Evolutionary conservation across 2,329 filamentous ascomycete species (phyloP).

Genomic region (Talaromyces sp.): DNA sequence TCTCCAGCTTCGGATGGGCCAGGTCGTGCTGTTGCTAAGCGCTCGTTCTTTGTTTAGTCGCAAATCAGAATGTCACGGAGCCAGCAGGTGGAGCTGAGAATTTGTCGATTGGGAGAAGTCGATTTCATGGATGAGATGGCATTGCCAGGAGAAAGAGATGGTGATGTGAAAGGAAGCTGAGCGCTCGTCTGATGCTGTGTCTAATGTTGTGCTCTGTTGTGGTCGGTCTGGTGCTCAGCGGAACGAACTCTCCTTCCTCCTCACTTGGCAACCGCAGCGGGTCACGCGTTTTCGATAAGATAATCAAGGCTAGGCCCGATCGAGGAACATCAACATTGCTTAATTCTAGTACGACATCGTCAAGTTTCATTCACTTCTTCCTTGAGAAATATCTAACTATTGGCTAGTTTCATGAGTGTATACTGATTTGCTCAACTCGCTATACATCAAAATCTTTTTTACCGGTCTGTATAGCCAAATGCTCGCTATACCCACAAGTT

Average conservation of each 20-base stretch:
- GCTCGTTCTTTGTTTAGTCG: not conserved
- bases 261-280: slow-evolving; percentile 13
- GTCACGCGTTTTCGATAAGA: slow-evolving; percentile 13
- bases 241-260: slow-evolving; percentile 3
- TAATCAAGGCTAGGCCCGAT: slow-evolving; percentile 3
- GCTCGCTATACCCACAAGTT: not conserved
- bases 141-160: not conserved
- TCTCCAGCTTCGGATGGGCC: not conserved
- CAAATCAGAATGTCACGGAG: not conserved
- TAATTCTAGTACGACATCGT: not conserved
- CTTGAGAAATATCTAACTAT: too few relatives aligned
- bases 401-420: not conserved
- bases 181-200: not conserved
- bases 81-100: not conserved
- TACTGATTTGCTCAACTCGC: not conserved
- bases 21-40: slow-evolving; percentile 7
- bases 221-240: not conserved
- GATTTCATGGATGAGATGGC: not conserved
- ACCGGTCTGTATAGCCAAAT: not conserved
- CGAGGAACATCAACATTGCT: slow-evolving; percentile 2
- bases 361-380: not conserved
- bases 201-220: slow-evolving; percentile 1
- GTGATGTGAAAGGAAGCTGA: not conserved
- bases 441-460: not conserved
- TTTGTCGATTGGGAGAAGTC: not conserved